These are phyloP conservation scores for Favolaschia claudopus DNA, from an alignment of 768 basidiomycete genomes.

Conservation along the genomic window DNA sequence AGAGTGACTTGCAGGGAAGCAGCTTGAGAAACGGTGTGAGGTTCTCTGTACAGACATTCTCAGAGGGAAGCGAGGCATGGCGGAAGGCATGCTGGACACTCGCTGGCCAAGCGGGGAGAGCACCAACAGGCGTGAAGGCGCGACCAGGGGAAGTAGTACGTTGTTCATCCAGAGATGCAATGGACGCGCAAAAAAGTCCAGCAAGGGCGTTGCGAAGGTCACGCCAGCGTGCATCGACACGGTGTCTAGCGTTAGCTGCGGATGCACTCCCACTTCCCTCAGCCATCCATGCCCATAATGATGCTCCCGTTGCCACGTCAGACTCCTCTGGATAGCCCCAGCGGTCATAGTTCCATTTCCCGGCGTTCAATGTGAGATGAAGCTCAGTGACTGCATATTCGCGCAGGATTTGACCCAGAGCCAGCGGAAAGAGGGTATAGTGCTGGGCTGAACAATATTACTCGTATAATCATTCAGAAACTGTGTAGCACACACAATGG, in stretches of 20 bases:
- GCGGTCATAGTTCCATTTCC: slow-evolving; percentile 86
- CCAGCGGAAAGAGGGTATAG: slow-evolving; percentile 85
- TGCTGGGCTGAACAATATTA: slow-evolving; percentile 68
- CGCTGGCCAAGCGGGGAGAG: slow-evolving; percentile 57
- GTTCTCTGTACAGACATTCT: slow-evolving; percentile 97
- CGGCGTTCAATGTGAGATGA: slow-evolving; percentile 89
- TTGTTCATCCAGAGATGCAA: slow-evolving; percentile 78
- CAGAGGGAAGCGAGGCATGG: slow-evolving; percentile 81
- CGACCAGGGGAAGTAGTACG: slow-evolving; percentile 73
- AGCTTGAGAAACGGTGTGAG: slow-evolving; percentile 95
- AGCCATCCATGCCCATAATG: slow-evolving; percentile 94
- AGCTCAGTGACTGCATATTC: slow-evolving; percentile 88
- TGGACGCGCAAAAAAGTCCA: slow-evolving; percentile 93
- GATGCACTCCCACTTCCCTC: slow-evolving; percentile 62
- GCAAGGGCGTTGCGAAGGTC: slow-evolving; percentile 89
- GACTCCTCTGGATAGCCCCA: slow-evolving; percentile 85
- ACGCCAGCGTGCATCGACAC: slow-evolving; percentile 78
- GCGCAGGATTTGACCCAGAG: slow-evolving; percentile 86
- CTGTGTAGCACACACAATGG: slow-evolving; percentile 44
- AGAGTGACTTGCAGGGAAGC: slow-evolving; percentile 88
- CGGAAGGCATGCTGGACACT: slow-evolving; percentile 63
- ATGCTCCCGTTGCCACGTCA: slow-evolving; percentile 85
- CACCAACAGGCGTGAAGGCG: slow-evolving; percentile 69
- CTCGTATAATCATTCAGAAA: neutral
- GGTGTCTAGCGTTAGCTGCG: slow-evolving; percentile 27